Evolutionary conservation across 345 rosid genomes (phyloP).

Genomic region (Sonneratia caseolaris): DNA sequence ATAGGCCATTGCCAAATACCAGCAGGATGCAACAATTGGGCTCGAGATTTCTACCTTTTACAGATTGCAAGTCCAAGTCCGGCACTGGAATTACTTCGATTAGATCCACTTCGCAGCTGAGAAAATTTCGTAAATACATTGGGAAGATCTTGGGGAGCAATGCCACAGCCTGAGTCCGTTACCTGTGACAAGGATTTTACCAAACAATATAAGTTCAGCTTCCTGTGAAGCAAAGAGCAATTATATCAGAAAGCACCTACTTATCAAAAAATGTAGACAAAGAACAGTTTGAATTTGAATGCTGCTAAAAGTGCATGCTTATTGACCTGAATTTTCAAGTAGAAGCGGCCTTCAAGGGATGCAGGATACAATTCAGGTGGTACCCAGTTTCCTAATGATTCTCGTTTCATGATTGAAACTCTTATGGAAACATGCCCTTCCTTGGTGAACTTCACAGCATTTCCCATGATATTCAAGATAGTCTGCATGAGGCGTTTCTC

Average conservation of each 20-base stretch:
- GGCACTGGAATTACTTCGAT: conserved; percentile 31
- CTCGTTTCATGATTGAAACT: conserved; percentile 74
- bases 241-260: no score
- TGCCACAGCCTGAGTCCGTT: conserved; percentile 83
- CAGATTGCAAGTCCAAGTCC: conserved; percentile 95
- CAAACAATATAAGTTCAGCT: not conserved
- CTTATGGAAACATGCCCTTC: conserved; percentile 64
- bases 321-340: conserved; percentile 66
- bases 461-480: conserved; percentile 68
- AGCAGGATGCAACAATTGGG: not conserved
- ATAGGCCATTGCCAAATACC: not conserved
- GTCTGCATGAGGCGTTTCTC: conserved; percentile 80
- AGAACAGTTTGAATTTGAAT: not conserved
- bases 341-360: conserved; percentile 58
- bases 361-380: conserved; percentile 55
- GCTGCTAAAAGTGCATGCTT: not conserved
- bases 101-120: conserved; percentile 43
- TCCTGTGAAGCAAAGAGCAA: not conserved
- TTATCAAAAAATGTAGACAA: not conserved
- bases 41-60: conserved; percentile 41
- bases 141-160: conserved; percentile 64
- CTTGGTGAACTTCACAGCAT: conserved; percentile 92
- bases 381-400: conserved; percentile 56
- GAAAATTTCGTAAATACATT: conserved; percentile 58
- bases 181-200: conserved; percentile 38